A percentile compares a stretch with the other conserved stretches of the same genome.
Conservation (phyloP, 148 eudicot species). For the Rhododendron simsii region DNA sequence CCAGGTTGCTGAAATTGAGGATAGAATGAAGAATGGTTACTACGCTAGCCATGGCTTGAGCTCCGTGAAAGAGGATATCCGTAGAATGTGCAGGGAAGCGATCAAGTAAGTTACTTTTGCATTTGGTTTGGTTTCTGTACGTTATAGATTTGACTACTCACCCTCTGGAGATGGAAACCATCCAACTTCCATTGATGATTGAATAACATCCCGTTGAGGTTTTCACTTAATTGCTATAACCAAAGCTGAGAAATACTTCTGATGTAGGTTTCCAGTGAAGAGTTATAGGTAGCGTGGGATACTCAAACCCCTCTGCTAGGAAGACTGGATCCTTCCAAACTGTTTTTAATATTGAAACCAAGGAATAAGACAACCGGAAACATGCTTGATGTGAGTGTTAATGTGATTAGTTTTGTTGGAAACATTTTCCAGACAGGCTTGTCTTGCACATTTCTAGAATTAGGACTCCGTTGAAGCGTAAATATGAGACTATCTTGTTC, state of each 20-base stretch:
- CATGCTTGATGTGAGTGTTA: background rate
- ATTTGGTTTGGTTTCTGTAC: background rate
- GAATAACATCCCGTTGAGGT: background rate
- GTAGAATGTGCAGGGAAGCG: slow-evolving; percentile 89
- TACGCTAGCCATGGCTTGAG: slow-evolving; percentile 80
- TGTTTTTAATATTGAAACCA: background rate
- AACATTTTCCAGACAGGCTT: background rate
- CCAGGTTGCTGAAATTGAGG: slow-evolving; percentile 83
- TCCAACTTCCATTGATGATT: background rate
- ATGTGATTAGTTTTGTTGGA: background rate
- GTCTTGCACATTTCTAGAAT: background rate
- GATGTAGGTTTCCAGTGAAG: background rate
- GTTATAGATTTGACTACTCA: background rate
- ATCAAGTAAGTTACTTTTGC: slow-evolving; percentile 43
- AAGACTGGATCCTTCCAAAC: background rate
- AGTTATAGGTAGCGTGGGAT: background rate
- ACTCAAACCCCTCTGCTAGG: background rate
- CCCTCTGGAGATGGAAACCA: background rate
- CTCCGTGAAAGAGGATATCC: slow-evolving; percentile 74
- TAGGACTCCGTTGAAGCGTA: background rate
- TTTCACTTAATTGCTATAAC: background rate
- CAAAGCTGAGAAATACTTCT: background rate
- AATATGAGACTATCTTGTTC: no score
- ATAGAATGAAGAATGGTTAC: slow-evolving; percentile 72
- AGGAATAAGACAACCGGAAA: background rate